A percentile compares a stretch with the other conserved stretches of the same genome.
These are phyloP conservation scores for Psilocybe azurescens DNA, from an alignment of 768 basidiomycete species.

Conservation along the genomic window DNA sequence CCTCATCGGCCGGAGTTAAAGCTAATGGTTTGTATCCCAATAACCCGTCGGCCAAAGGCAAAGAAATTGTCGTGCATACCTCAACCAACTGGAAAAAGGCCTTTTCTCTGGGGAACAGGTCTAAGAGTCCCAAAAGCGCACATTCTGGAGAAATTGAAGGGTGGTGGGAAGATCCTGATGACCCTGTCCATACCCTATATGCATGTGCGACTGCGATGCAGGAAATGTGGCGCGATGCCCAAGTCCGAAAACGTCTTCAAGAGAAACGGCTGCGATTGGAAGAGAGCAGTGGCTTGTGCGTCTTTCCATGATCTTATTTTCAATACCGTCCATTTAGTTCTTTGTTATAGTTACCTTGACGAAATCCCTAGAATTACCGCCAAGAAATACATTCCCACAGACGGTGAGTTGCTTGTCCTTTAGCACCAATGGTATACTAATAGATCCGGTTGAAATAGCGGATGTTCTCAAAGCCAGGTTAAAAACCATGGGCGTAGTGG, in stretches of 20 bases:
- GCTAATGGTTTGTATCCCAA: conserved; percentile 32
- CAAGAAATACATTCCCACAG: conserved; percentile 81
- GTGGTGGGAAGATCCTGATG: conserved; percentile 88
- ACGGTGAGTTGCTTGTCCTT: conserved; percentile 50
- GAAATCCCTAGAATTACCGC: conserved; percentile 83
- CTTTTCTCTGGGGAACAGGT: conserved; percentile 60
- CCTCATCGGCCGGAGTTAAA: conserved; percentile 14
- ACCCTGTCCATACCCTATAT: conserved; percentile 77
- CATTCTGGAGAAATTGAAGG: conserved; percentile 76
- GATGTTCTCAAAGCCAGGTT: conserved; percentile 83
- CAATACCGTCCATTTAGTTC: conserved; percentile 6
- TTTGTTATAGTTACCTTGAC: conserved; percentile 67
- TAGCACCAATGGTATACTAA: conserved; percentile 1
- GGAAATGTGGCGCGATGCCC: conserved; percentile 78
- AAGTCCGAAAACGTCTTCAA: conserved; percentile 63
- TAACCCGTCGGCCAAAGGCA: conserved; percentile 40
- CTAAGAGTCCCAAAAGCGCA: conserved; percentile 72
- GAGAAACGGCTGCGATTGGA: conserved; percentile 75
- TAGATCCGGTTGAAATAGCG: conserved; percentile 41
- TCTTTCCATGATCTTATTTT: conserved; percentile 21
- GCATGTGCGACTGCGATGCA: conserved; percentile 68
- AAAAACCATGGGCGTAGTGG: conserved; percentile 83
- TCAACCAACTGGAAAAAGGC: conserved; percentile 74
- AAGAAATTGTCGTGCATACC: conserved; percentile 66
- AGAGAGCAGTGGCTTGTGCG: conserved; percentile 88